Evolutionary conservation across 345 rosid species (phyloP).

Genomic region (Viola odorata): DNA sequence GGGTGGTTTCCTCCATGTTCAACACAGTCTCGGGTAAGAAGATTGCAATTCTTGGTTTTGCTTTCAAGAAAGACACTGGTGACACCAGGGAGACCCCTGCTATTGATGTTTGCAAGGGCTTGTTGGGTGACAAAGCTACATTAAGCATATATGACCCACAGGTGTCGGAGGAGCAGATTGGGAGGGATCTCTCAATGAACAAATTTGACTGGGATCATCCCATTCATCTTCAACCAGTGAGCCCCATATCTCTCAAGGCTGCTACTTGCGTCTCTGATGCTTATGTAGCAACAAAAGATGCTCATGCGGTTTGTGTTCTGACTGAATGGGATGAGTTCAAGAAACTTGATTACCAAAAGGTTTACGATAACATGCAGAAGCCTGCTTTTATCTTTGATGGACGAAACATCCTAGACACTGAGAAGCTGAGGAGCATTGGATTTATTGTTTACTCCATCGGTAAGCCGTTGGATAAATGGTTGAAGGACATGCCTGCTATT

Average conservation of each 20-base stretch:
- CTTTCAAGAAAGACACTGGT: constrained; percentile 17
- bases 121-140: constrained; percentile 24
- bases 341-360: constrained; percentile 26
- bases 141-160: constrained; percentile 26
- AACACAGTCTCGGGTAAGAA: constrained; percentile 28
- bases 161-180: constrained; percentile 22
- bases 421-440: constrained; percentile 24
- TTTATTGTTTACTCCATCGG: constrained; percentile 24
- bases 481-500: constrained; percentile 28
- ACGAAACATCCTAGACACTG: constrained; percentile 17
- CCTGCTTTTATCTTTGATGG: constrained; percentile 28
- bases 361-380: constrained; percentile 24
- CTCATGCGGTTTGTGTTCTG: constrained; percentile 23
- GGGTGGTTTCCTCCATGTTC: constrained; percentile 27
- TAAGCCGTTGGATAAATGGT: constrained; percentile 25
- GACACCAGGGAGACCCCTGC: constrained; percentile 32
- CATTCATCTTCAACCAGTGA: constrained; percentile 20
- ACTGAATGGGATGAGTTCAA: constrained; percentile 32
- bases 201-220: constrained; percentile 29
- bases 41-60: constrained; percentile 15
- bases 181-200: constrained; percentile 24
- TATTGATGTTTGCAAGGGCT: constrained; percentile 25
- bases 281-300: constrained; percentile 21
- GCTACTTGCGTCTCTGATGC: constrained; percentile 20
- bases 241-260: constrained; percentile 15